phyloP scores from a whole-genome alignment of 169 alveolate genomes.

The Besnoitia besnoiti region DNA sequence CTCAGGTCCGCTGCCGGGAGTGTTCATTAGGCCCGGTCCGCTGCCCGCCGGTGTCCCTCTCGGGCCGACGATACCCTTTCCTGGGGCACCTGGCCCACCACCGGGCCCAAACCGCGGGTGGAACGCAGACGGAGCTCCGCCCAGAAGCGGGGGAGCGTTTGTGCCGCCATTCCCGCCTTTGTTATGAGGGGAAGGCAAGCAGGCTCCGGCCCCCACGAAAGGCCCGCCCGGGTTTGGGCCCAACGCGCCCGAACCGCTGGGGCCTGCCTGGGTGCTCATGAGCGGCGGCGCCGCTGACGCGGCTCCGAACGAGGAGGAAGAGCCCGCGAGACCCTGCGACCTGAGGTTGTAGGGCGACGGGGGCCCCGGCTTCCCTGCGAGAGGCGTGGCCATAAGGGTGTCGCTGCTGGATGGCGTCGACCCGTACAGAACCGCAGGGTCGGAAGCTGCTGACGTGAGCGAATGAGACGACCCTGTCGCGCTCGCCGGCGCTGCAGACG shows the following conservation, averaged over 20 bases:
- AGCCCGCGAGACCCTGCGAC: neutral
- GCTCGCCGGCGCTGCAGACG: neutral
- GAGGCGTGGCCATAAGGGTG: neutral
- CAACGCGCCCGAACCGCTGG: neutral
- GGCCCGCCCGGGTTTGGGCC: neutral
- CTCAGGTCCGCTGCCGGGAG: neutral
- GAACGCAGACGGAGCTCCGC: neutral
- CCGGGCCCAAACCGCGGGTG: constrained; percentile 14
- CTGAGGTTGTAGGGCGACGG: neutral
- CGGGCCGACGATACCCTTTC: neutral
- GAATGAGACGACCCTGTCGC: neutral
- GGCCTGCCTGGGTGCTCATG: neutral
- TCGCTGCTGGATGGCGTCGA: neutral
- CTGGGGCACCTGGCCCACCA: neutral
- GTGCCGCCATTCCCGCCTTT: neutral
- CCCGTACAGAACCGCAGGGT: neutral
- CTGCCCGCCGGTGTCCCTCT: neutral
- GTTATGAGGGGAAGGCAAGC: neutral
- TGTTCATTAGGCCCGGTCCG: neutral
- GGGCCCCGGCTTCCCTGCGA: constrained; percentile 3
- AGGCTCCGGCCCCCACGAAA: neutral
- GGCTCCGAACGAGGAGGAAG: too few relatives aligned
- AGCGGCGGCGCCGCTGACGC: neutral
- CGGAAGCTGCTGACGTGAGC: constrained; percentile 10
- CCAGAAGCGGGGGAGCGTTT: neutral